Evolutionary conservation across 305 asterid genomes (phyloP).

Genomic region (Nicotiana rustica): DNA sequence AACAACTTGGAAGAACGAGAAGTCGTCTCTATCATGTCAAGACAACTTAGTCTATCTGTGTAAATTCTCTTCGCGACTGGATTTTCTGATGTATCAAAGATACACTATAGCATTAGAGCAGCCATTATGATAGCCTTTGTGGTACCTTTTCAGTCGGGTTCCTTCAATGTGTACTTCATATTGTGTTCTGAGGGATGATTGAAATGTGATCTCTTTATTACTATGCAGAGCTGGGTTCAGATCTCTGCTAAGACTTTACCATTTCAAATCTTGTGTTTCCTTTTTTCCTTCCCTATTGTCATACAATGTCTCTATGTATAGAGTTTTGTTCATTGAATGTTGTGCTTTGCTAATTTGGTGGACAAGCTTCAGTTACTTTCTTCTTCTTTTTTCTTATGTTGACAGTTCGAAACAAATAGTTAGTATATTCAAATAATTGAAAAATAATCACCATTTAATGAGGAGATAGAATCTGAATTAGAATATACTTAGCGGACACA

Average conservation of each 20-base stretch:
- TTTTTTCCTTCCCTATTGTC: not conserved
- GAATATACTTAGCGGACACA: no score
- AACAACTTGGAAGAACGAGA: slow-evolving; percentile 1
- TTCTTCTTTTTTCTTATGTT: not conserved
- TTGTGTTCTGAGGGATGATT: no score
- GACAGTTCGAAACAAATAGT: not conserved
- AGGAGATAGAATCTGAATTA: no score
- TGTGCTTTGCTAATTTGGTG: not conserved
- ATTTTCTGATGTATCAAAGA: slow-evolving; percentile 27
- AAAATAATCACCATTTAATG: no score
- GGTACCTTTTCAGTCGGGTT: not conserved
- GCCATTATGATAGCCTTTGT: not conserved
- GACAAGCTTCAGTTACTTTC: not conserved
- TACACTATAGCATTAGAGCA: not conserved
- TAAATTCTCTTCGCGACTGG: slow-evolving; percentile 2
- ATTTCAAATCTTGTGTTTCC: not conserved
- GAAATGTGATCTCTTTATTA: no score
- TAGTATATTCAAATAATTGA: no score
- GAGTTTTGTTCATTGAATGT: not conserved
- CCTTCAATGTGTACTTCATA: no score
- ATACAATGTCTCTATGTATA: not conserved
- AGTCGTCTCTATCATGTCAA: not conserved
- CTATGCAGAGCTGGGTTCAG: no score
- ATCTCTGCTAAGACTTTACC: not conserved
- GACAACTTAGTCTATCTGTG: not conserved